phyloP scores from a whole-genome alignment of 2,329 filamentous ascomycete species.

The Penicillium decumbens region DNA sequence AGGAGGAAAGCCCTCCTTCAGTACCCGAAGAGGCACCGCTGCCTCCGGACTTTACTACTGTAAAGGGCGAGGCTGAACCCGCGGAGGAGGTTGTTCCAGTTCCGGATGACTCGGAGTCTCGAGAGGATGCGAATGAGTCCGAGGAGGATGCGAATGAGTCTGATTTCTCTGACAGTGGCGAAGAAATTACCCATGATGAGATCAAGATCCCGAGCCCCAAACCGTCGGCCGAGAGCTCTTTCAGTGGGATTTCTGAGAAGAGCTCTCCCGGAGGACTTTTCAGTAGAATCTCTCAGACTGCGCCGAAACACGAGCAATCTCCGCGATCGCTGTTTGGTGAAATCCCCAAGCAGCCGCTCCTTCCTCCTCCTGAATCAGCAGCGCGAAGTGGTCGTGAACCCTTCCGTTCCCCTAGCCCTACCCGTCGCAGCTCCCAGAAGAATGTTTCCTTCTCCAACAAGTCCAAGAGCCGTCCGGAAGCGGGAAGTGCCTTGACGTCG shows the following conservation, averaged over 20 bases:
- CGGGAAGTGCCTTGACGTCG: constrained; percentile 38
- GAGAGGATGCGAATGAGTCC: constrained; percentile 30
- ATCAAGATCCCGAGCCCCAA: constrained; percentile 34
- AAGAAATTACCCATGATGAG: constrained; percentile 44
- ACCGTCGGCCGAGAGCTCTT: constrained; percentile 44
- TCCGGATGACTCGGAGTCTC: constrained; percentile 35
- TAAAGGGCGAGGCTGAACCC: constrained; percentile 17
- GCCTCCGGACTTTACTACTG: constrained; percentile 24
- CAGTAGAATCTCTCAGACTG: constrained; percentile 33
- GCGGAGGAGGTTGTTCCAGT: constrained; percentile 28
- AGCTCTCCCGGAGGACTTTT: constrained; percentile 41
- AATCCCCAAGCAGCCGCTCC: constrained; percentile 34
- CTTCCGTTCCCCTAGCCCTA: constrained; percentile 46
- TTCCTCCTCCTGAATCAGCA: constrained; percentile 35
- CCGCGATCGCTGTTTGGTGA: constrained; percentile 44
- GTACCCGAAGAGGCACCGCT: constrained; percentile 23
- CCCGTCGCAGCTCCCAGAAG: constrained; percentile 32
- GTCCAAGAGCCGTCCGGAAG: constrained; percentile 31
- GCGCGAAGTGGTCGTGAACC: constrained; percentile 30
- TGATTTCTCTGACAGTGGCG: constrained; percentile 45
- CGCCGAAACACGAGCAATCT: constrained; percentile 22
- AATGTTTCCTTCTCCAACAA: constrained; percentile 26
- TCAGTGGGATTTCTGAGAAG: constrained; percentile 36
- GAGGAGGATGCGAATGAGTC: constrained; percentile 33
- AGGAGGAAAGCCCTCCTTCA: constrained; percentile 12